Evolutionary conservation across 2,329 filamentous ascomycete species (phyloP).

Genomic region (Ilyonectria mors-panacis): DNA sequence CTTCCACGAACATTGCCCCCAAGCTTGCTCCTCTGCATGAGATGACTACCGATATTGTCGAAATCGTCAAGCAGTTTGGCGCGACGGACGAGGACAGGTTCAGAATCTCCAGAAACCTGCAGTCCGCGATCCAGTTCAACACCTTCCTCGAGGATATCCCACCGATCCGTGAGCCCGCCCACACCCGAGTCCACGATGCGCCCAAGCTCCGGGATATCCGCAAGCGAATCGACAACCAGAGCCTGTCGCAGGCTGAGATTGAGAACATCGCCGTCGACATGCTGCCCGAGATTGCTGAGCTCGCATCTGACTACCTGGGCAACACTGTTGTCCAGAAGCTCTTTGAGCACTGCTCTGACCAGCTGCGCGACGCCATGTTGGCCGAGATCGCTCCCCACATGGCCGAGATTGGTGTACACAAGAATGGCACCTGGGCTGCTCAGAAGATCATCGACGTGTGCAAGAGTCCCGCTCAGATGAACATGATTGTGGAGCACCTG

Average conservation of each 20-base stretch:
- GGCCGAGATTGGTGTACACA: constrained; percentile 97
- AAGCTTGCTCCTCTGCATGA: constrained; percentile 82
- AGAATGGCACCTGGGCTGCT: constrained; percentile 99
- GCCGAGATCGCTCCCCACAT: constrained; percentile 89
- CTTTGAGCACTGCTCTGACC: constrained; percentile 95
- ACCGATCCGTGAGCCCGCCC: constrained; percentile 88
- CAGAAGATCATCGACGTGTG: constrained; percentile 99
- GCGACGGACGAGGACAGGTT: constrained; percentile 83
- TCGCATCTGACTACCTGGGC: constrained; percentile 95
- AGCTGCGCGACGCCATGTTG: constrained; percentile 92
- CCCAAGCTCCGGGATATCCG: constrained; percentile 95
- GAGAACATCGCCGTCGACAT: constrained; percentile 93
- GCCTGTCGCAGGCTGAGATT: constrained; percentile 87
- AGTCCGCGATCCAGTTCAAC: constrained; percentile 82
- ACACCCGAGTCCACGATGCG: constrained; percentile 91
- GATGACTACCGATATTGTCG: constrained; percentile 85
- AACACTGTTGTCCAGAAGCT: constrained; percentile 99
- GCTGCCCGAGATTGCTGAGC: constrained; percentile 95
- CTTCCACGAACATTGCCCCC: constrained; percentile 63
- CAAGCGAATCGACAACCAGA: constrained; percentile 97
- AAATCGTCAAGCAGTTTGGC: constrained; percentile 91
- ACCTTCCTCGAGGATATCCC: constrained; percentile 87
- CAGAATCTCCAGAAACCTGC: constrained; percentile 80
- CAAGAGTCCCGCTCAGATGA: constrained; percentile 86
- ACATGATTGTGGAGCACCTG: constrained; percentile 85